Base-by-base conservation (phyloP, 148 eudicot genomes). In the Diospyros kaki region DNA sequence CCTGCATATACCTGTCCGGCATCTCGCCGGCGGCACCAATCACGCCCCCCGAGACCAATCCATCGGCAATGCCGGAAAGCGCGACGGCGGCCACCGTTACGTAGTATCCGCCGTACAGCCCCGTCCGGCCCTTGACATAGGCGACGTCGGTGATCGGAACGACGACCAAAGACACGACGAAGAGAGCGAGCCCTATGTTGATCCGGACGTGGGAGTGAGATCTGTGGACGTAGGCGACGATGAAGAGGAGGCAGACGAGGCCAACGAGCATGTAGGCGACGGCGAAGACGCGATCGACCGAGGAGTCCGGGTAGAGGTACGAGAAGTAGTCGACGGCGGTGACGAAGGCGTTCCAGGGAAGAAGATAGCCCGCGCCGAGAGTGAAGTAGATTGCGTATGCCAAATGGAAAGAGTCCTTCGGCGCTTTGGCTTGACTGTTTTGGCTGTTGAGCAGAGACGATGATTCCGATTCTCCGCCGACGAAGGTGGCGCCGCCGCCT, bases 301-400 rank as follows among this genome's bases (percentile, higher is more conserved):
- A 48, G 52, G 52, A 4, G 52, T 48, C 52, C 6, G 52, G 52
- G 52, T 48, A 48, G 52, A 92, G 87, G 81, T 79, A 89, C 71
- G 81, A 66, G 83, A 92, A 92, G 86, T 92, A 92, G 74, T 92
- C 97, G 58, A 88, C 91, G 72, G 91, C 91, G 13, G 91, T 86
- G 74, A 88, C 84, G 87, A 86, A 88, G 15, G 87, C 86, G 74
- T 88, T 88, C 91, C 91, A 88, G 76, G 91, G 91, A 64, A 88
- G 84, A 3, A 88, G 73, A 65, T 82, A 88, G 0, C 91, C 91
- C 11, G 86, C 79, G 44, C 91, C 91, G 6, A 86, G 68, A 0
- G 83, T 84, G 88, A 92, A 92, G 87, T 88, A 87, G 80, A 92
- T 84, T n/a, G 83, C 76, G 89, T 92, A 92, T 2, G 94, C 89